phyloP scores from a whole-genome alignment of 371 early-diverging fungal genomes.

The Pancytospora philotis region DNA sequence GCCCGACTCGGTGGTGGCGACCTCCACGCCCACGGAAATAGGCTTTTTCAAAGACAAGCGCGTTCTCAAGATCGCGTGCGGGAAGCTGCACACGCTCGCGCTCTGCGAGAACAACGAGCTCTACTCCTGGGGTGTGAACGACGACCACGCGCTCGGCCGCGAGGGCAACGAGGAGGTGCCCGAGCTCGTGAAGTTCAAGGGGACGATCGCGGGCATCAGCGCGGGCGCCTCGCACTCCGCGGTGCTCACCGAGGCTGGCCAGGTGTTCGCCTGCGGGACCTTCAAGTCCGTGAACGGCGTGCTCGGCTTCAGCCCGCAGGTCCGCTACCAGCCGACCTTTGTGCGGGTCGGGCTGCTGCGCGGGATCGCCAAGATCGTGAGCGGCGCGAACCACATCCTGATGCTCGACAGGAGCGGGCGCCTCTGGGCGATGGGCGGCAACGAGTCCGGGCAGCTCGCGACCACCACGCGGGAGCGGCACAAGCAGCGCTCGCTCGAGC shows the following conservation, averaged over 20 bases:
- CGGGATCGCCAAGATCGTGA: slow-evolving; percentile 65
- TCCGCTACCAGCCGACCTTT: slow-evolving; percentile 64
- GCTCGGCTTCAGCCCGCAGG: slow-evolving; percentile 62
- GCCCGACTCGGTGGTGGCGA: slow-evolving; percentile 64
- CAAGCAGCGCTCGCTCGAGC: slow-evolving; percentile 55
- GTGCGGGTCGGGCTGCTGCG: slow-evolving; percentile 60
- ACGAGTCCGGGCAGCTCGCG: slow-evolving; percentile 82
- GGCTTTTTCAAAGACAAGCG: slow-evolving; percentile 63
- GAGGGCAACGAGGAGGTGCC: slow-evolving; percentile 63
- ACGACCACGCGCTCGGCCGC: slow-evolving; percentile 80
- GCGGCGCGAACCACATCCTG: slow-evolving; percentile 78
- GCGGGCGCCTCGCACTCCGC: slow-evolving; percentile 82
- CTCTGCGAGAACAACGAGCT: slow-evolving; percentile 63
- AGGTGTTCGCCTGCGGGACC: slow-evolving; percentile 83
- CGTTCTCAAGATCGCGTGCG: slow-evolving; percentile 61
- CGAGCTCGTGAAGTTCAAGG: slow-evolving; percentile 40
- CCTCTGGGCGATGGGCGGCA: slow-evolving; percentile 80
- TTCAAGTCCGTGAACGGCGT: slow-evolving; percentile 66
- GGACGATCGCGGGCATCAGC: slow-evolving; percentile 69
- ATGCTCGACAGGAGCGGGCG: slow-evolving; percentile 66
- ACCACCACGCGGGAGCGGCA: slow-evolving; percentile 54
- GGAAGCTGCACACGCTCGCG: slow-evolving; percentile 63
- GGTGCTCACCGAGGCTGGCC: slow-evolving; percentile 70
- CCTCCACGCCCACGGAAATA: slow-evolving; percentile 63
- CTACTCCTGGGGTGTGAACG: slow-evolving; percentile 90